Evolutionary conservation across 208 protist species (phyloP), one percentile per base, ranked within the genome.

Genomic region (Trypanosoma scelopori): DNA sequence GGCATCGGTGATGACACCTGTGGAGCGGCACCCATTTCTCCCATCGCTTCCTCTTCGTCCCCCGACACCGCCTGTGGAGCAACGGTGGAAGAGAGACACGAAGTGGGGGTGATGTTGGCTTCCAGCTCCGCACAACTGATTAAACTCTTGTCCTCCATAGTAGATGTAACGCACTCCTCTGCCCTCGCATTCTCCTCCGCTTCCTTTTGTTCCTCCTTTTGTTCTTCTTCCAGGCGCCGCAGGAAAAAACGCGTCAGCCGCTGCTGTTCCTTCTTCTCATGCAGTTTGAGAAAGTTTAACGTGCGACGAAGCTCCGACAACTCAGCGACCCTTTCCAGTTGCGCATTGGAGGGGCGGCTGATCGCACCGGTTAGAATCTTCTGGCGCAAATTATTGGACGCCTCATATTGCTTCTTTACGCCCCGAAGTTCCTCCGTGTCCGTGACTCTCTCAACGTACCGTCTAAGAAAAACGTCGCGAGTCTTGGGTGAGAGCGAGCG

Each of bases 301-400:
- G 59, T 47, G 48, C 78, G 76, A 20, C 67, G 66, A 37, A 72
- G 45, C 37, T 65, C 78, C 15, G 68, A 37, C 1, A 83, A 30
- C 22, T 43, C 46, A 35, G 63, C 65, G 5, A 84, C 41, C 42
- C 63, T 50, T 5, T 53, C 49, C n/a, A 77, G 63, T 46, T 82
- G 77, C 16, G 58, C 77, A 55, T 82, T 82, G 9, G 77, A 82
- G 7, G 67, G 71, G 20, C 57, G 59, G 47, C 55, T 65, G 50
- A 76, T 28, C 0, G 53, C 39, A 18, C 75, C 75, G 0, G 69
- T 68, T 39, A 71, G 51, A 48, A 81, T 76, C 35, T 71, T 53
- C 41, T 68, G 68, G 15, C 69, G 66, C 2, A 71, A 18, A 22
- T 70, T 58, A 63, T 60, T 56, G 22, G 55, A 52, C 0, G 28